A percentile compares a stretch with the other conserved stretches of the same genome.
These are phyloP conservation scores for Starmerella sp. DNA, from an alignment of 805 yeast genomes.

Conservation along the genomic window DNA sequence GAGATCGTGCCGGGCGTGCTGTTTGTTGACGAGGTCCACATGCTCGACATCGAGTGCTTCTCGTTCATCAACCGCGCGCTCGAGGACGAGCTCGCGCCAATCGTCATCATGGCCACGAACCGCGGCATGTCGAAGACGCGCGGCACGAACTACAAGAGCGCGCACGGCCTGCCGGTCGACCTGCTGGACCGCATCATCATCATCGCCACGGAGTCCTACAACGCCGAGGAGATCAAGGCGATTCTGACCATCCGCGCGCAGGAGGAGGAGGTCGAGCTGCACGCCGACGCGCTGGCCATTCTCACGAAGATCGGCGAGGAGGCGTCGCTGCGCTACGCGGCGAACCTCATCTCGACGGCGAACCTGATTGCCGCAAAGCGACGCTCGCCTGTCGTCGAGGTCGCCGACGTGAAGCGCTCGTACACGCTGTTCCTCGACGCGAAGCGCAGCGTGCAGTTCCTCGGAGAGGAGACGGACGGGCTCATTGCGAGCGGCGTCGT, in stretches of 20 bases:
- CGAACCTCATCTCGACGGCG: conserved; percentile 82
- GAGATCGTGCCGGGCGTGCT: conserved; percentile 93
- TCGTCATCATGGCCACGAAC: conserved; percentile 96
- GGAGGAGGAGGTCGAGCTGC: conserved; percentile 83
- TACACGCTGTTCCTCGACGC: conserved; percentile 81
- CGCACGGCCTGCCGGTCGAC: conserved; percentile 97
- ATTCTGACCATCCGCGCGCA: conserved; percentile 82
- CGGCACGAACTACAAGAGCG: conserved; percentile 86
- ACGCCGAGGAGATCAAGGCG: conserved; percentile 71
- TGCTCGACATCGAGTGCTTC: conserved; percentile 95
- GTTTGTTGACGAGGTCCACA: conserved; percentile 95
- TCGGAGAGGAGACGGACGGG: conserved; percentile 27
- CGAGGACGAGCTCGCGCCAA: conserved; percentile 93
- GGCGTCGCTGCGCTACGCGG: conserved; percentile 83
- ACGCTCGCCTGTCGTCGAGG: conserved; percentile 57
- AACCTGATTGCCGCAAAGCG: conserved; percentile 77
- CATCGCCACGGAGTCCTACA: conserved; percentile 72
- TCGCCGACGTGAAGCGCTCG: conserved; percentile 75
- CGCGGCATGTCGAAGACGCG: conserved; percentile 88
- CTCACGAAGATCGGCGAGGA: conserved; percentile 83
- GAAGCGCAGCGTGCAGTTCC: conserved; percentile 74
- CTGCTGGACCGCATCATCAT: conserved; percentile 87
- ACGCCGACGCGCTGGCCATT: conserved; percentile 71
- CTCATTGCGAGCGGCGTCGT: conserved; percentile 4
- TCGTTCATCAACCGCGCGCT: conserved; percentile 91